Base-by-base conservation (phyloP, 2,329 filamentous ascomycete genomes). In the Sporothrix pseudoabietina region DNA sequence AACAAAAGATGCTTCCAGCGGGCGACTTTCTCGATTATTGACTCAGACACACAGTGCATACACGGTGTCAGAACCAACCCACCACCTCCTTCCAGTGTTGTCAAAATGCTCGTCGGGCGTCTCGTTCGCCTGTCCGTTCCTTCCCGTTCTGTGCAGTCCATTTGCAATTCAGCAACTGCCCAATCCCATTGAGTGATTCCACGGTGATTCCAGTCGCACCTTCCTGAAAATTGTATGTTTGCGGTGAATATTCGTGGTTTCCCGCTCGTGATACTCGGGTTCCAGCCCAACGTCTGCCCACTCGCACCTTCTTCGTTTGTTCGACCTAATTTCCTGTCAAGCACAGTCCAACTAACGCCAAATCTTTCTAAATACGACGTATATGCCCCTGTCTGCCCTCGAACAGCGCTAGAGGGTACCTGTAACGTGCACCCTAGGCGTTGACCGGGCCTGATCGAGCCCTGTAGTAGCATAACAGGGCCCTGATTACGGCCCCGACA, bases 11-110 rank as follows among this genome's bases (percentile, higher is more conserved):
- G 16, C 30, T 26, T 35, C 49, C 39, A 68, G 19, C 22, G 68
- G 30, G 10, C 35, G 44, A 6, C 52, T 12, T 22, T 5, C 6
- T n/a, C 26, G 35, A 12, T 19, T 49, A 49, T 57, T 71, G 44
- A 71, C 44, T 71, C 70, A 71, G 70, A 44, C 57, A 71, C 70
- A 71, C 57, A n/a, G 70, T 65, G 47, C 19, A 6, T 65, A 3
- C 12, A 65, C 70, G 39, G 70, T 71, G 26, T 41, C 4, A 55
- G 41, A 49, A 14, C 4, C 22, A 8, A 44, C 12, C 39, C 35
- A 35, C 63, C 44, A 32, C n/a, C 41, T 19, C 63, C 44, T 68
- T 44, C 63, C 44, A 66, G 22, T 44, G n/a, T 47, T 47, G 39
- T 41, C 26, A 35, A 9, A 59, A 59, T 30, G 30, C 9, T 32